Base-by-base conservation (phyloP, 345 rosid genomes). In the Brassica rapa region DNA sequence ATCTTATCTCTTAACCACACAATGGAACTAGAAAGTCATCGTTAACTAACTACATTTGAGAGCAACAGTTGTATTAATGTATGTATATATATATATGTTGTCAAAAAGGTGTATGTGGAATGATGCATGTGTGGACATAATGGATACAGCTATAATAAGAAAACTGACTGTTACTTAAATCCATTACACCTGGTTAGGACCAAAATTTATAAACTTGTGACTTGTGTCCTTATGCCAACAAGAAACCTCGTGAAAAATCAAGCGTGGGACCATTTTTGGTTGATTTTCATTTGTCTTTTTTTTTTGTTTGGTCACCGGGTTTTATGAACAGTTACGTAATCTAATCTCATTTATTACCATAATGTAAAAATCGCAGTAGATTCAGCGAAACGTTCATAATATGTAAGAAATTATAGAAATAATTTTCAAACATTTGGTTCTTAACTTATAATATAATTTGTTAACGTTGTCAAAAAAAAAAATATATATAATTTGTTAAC, bases 231-330 rank as follows among this genome's bases (percentile, higher is more conserved):
- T 39, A 39, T 23, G 56, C 65, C 46, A 57, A 23, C 49, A 62
- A 41, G 71, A 69, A 69, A 65, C 80, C 75, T 80, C 75, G 75
- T 80, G 79, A 66, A 70, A 74, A 75, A 43, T 15, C 32, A 65
- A 59, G 37, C 19, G 71, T 74, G 79, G 75, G 79, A 14, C 79
- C 75, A 33, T 62, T 68, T 73, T 71, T 37, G 21, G 74, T 79
- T 51, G 55, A 30, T 2, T 59, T 43, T 4, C 32, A 10, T 23
- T 23, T 32, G 55, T 46, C 53, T 43, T 23, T 70, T 35, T 35
- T 35, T 8, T 3, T 7, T 70, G 68, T 12, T 41, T 46, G 27
- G 41, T 41, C 23, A 43, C 69, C 69, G 57, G 23, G 24, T 32
- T 78, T 29, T 29, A 57, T 65, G 49, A 70, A 72, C 75, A 16